phyloP scores from a whole-genome alignment of 1,139 yeast species.

The Debaryomyces robertsiae region DNA sequence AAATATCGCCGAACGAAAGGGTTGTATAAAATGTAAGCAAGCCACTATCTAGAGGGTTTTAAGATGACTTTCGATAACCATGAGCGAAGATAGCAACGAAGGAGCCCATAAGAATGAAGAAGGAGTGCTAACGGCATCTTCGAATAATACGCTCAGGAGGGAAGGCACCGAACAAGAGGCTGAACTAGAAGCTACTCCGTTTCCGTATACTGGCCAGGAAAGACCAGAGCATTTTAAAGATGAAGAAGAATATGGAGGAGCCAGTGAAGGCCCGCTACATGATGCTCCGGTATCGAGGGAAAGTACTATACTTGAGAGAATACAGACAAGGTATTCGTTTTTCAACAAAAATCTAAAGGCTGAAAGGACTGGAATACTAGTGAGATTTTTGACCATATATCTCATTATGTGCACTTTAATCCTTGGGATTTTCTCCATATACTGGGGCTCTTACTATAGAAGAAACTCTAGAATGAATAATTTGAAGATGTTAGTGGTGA shows the following conservation, averaged over 20 bases:
- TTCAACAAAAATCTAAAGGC: slow-evolving; percentile 28
- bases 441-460: slow-evolving; percentile 47
- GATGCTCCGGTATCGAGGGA: slow-evolving; percentile 15
- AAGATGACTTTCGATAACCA: not conserved
- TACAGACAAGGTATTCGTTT: slow-evolving; percentile 24
- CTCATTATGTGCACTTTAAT: slow-evolving; percentile 31
- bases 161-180: not conserved
- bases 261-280: not conserved
- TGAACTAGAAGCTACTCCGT: slow-evolving; percentile 2
- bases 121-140: not conserved
- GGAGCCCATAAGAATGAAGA: not conserved
- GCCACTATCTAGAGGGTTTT: not conserved
- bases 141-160: not conserved
- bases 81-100: not conserved
- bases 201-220: slow-evolving; percentile 1
- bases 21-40: too few species aligned
- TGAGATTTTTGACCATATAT: slow-evolving; percentile 22
- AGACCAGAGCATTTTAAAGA: not conserved
- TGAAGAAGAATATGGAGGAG: slow-evolving; percentile 1
- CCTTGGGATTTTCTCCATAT: slow-evolving; percentile 38
- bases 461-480: slow-evolving; percentile 31
- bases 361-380: slow-evolving; percentile 23
- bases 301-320: slow-evolving; percentile 19
- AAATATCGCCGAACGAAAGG: too few species aligned
- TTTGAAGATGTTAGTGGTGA: slow-evolving; percentile 43